Base-by-base conservation (phyloP, 2,329 filamentous ascomycete species). In the Arthrobotrys pseudoclavata region DNA sequence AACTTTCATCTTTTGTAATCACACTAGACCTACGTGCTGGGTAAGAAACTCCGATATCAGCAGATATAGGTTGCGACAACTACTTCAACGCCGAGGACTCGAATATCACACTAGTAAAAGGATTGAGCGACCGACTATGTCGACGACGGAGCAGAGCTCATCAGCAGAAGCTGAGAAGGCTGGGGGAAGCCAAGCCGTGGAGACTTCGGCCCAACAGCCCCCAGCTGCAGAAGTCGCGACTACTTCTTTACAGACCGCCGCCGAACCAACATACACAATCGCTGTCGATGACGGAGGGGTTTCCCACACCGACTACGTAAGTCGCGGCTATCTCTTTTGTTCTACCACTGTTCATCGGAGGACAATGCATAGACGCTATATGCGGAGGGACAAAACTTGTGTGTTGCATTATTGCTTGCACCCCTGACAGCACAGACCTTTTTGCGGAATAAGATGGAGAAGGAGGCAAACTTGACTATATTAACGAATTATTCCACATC, bases 51-150 rank as follows among this genome's bases (percentile, higher is more conserved):
- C 50, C 47, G 26, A 52, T 62, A 34, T 68, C 47, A 34, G n/a
- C 42, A n/a, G 20, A 75, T 67, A 66, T 29, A 60, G 12, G 50
- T 53, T 61, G 62, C 62, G 69, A 61, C 69, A 53, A 62, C 52
- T 42, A 55, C 61, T 50, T 63, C 24, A 63, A 22, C 60, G 42
- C 60, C n/a, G 60, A 42, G 37, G 18, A 64, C 24, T 18, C 69
- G 45, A 66, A 20, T 24, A 55, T 53, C 62, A 22, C 26, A 22
- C 34, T 68, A 20, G 37, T 45, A 15, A 31, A 7, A 15, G 34
- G 20, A 31, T 53, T 20, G 50, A 57, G 47, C 47, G 18, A 50
- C 10, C 61, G 31, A 45, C 18, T 42, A 72, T 72, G 69, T 62
- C 69, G 61, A 72, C 69, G n/a, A 50, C 26, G 1, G 66, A 61